These are phyloP conservation scores for Abrus pulchellus DNA, from an alignment of 306 rosid species.

Conservation along the genomic window DNA sequence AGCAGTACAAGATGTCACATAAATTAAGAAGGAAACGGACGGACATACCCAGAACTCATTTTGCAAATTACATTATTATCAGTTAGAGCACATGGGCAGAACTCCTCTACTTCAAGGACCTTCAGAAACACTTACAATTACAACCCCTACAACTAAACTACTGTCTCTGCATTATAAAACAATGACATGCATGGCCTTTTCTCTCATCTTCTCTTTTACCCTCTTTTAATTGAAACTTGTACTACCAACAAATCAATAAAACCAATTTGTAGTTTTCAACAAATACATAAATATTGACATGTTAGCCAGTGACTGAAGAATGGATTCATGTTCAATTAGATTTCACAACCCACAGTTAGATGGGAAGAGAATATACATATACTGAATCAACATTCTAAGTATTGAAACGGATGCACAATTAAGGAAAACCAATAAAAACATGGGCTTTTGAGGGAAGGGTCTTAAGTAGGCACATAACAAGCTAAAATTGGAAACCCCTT, in stretches of 20 bases:
- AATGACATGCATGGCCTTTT: conserved; percentile 35
- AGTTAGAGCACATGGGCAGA: conserved; percentile 23
- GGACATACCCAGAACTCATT: conserved; percentile 4
- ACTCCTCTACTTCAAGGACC: conserved; percentile 39
- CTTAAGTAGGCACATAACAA: conserved; percentile 17
- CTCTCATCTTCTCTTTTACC: conserved; percentile 13
- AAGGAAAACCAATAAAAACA: conserved; percentile 24
- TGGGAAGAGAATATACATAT: conserved; percentile 36
- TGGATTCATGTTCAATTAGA: conserved; percentile 18
- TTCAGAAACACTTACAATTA: conserved; percentile 23
- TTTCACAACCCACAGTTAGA: conserved; percentile 3
- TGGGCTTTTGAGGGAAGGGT: conserved; percentile 23
- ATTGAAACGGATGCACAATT: conserved; percentile 33
- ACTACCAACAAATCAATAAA: conserved; percentile 28
- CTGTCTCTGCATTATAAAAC: neutral
- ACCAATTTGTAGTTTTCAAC: conserved; percentile 12
- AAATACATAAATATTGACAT: conserved; percentile 2
- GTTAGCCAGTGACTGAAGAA: conserved; percentile 18
- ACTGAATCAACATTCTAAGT: conserved; percentile 28
- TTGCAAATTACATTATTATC: conserved; percentile 22
- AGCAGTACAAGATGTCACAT: neutral
- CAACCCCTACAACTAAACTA: conserved; percentile 16
- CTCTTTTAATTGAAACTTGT: conserved; percentile 7
- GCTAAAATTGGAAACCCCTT: conserved; percentile 45
- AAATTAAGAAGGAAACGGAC: conserved; percentile 24